phyloP scores from a whole-genome alignment of 768 basidiomycete genomes.

The Suillus clintonianus region DNA sequence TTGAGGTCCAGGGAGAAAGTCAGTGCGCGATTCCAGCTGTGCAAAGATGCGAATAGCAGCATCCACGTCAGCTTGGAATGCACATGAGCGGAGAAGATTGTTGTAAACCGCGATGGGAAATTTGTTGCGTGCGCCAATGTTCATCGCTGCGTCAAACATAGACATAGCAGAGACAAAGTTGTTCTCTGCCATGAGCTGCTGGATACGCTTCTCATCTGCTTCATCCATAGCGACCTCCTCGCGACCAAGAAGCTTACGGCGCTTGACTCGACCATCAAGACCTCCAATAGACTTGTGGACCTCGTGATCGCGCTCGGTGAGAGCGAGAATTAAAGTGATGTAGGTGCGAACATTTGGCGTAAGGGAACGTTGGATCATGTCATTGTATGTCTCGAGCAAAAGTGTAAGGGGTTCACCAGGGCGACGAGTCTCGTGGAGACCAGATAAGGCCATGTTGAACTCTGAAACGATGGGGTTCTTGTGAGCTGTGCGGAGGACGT shows the following conservation, averaged over 20 bases:
- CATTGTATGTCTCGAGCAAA: slow-evolving; percentile 70
- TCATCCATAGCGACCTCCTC: slow-evolving; percentile 17
- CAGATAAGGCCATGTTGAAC: slow-evolving; percentile 65
- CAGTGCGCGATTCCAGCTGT: slow-evolving; percentile 51
- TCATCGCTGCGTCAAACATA: slow-evolving; percentile 64
- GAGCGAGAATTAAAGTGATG: slow-evolving; percentile 54
- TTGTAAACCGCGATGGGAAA: slow-evolving; percentile 46
- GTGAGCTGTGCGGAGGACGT: slow-evolving; percentile 15
- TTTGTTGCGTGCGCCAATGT: slow-evolving; percentile 25
- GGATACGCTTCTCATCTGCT: slow-evolving; percentile 37
- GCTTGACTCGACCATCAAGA: slow-evolving; percentile 44
- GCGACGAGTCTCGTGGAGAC: slow-evolving; percentile 47
- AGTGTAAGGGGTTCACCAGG: slow-evolving; percentile 55
- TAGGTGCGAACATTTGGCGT: slow-evolving; percentile 68
- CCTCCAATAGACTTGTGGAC: slow-evolving; percentile 46
- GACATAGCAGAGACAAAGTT: slow-evolving; percentile 73
- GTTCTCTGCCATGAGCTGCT: slow-evolving; percentile 56
- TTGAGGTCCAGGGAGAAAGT: slow-evolving; percentile 32
- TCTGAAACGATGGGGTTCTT: slow-evolving; percentile 44
- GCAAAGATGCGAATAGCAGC: slow-evolving; percentile 66
- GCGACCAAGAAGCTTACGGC: slow-evolving; percentile 31
- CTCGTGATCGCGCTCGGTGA: slow-evolving; percentile 70
- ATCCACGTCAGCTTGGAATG: slow-evolving; percentile 54
- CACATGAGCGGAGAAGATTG: slow-evolving; percentile 62
- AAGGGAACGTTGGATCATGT: slow-evolving; percentile 63